Evolutionary conservation across 2,329 filamentous ascomycete genomes (phyloP).

Genomic region (Phaeosphaeria sp.): DNA sequence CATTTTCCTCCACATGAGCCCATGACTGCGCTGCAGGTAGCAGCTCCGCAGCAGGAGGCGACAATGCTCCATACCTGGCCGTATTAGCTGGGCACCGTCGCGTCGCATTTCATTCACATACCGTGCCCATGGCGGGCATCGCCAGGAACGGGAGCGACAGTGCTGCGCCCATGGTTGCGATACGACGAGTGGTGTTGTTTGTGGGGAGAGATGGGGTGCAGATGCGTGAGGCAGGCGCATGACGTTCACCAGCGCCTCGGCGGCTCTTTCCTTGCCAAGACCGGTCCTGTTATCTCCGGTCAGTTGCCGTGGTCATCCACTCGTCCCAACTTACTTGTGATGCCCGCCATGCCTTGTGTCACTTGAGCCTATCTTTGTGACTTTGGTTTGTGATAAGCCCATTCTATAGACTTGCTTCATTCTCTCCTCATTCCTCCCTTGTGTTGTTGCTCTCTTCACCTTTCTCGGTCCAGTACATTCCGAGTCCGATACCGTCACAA

Average conservation of each 20-base stretch:
- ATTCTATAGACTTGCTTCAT: background rate
- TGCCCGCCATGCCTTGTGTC: constrained; percentile 4
- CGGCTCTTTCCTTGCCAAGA: constrained; percentile 3
- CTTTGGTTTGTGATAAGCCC: background rate
- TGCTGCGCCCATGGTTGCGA: constrained; percentile 78
- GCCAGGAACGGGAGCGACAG: constrained; percentile 89
- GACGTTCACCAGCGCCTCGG: constrained; percentile 23
- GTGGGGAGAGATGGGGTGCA: constrained; percentile 1
- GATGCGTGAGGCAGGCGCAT: constrained; percentile 16
- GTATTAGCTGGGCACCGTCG: constrained; percentile 29
- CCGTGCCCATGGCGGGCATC: constrained; percentile 82
- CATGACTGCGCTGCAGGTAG: constrained; percentile 94
- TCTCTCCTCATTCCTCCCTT: background rate
- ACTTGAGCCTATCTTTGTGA: constrained; percentile 1
- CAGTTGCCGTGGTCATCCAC: constrained; percentile 3
- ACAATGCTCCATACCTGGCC: constrained; percentile 74
- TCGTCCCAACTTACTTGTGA: constrained; percentile 3
- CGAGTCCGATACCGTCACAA: constrained; percentile 10
- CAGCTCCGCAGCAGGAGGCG: constrained; percentile 93
- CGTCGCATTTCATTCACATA: constrained; percentile 57
- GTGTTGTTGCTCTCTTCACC: background rate
- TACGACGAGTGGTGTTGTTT: constrained; percentile 14
- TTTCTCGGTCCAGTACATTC: background rate
- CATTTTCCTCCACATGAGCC: constrained; percentile 90
- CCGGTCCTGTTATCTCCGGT: constrained; percentile 29